Evolutionary conservation across 2,329 filamentous ascomycete species (phyloP), one percentile per base, ranked within the genome.

Genomic region (Mycocentrospora acerina): DNA sequence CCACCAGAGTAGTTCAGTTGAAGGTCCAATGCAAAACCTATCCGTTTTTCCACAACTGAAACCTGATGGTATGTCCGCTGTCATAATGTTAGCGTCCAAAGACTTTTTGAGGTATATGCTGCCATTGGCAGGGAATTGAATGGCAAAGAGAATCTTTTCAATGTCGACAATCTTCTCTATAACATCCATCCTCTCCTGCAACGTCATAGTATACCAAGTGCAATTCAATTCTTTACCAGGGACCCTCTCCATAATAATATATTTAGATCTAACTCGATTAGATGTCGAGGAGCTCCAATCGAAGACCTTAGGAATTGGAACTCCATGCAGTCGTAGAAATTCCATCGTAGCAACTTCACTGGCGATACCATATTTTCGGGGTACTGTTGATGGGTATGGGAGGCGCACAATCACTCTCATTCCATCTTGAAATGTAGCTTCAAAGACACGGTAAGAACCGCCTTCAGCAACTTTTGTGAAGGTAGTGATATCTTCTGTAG

Each of bases 391-490:
- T 25, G 47, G 46, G 40, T 50, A 53, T 30, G 44, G 44, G 29
- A 53, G 35, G 13, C 46, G 44, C 18, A 42, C 41, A 38, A 53
- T 42, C 22, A 44, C 46, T 12, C 28, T 37, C 24, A 35, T 39
- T 35, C 35, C 16, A 42, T 49, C 43, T 41, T 41, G 29, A 29
- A 49, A 49, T 22, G 33, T 40, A 25, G 50, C 48, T 44, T 58
- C 44, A 39, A 60, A 57, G 22, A 60, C 42, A 35, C 53, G 53
- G 31, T 51, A 53, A n/a, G 50, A 57, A 35, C 56, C 51, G 17
- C 53, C 55, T 40, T 60, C 55, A 31, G 55, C 48, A 38, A 60
- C 39, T 33, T 59, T 60, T 26, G 41, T 38, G 26, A 59, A 47
- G 18, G 40, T 37, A 40, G 40, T 37, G 35, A 60, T 53, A 32